phyloP scores from a whole-genome alignment of 1,284 basidiomycete genomes.

The Trametes versicolor region DNA sequence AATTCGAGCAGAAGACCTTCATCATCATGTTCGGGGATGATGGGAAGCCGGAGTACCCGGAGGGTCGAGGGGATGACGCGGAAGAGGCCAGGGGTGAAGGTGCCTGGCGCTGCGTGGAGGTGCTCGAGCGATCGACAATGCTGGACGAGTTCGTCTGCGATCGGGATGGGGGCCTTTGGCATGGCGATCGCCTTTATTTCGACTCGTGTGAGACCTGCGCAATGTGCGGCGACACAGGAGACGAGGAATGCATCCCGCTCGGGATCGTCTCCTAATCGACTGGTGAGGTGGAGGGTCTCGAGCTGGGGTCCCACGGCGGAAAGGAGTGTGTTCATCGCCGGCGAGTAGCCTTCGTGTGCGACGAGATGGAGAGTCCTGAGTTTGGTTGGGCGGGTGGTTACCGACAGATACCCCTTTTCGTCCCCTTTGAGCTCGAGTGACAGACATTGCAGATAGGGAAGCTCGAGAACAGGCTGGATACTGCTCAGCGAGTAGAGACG shows the following conservation, averaged over 20 bases:
- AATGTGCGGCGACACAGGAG: conserved; percentile 20
- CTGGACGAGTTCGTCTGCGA: conserved; percentile 13
- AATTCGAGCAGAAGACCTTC: not conserved
- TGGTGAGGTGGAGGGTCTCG: conserved; percentile 14
- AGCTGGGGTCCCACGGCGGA: conserved; percentile 16
- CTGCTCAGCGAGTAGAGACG: conserved; percentile 16
- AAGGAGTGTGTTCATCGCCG: conserved; percentile 14
- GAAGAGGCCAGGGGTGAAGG: conserved; percentile 12
- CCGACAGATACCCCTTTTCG: conserved; percentile 15
- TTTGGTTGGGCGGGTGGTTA: not conserved
- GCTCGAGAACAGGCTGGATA: conserved; percentile 20
- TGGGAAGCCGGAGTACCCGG: conserved; percentile 1
- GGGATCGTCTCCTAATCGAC: conserved; percentile 14
- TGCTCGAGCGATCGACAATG: conserved; percentile 15
- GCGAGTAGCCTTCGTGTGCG: conserved; percentile 11
- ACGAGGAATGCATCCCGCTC: conserved; percentile 12
- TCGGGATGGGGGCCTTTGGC: not conserved
- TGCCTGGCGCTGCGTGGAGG: conserved; percentile 12
- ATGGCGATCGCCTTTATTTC: conserved; percentile 5
- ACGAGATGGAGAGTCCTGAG: conserved; percentile 16
- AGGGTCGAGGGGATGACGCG: conserved; percentile 12
- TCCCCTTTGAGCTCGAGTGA: conserved; percentile 26
- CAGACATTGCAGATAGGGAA: conserved; percentile 12
- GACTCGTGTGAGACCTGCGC: conserved; percentile 15
- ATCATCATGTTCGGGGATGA: not conserved